Conservation (phyloP, 345 rosid genomes). For the Brassica cretica region DNA sequence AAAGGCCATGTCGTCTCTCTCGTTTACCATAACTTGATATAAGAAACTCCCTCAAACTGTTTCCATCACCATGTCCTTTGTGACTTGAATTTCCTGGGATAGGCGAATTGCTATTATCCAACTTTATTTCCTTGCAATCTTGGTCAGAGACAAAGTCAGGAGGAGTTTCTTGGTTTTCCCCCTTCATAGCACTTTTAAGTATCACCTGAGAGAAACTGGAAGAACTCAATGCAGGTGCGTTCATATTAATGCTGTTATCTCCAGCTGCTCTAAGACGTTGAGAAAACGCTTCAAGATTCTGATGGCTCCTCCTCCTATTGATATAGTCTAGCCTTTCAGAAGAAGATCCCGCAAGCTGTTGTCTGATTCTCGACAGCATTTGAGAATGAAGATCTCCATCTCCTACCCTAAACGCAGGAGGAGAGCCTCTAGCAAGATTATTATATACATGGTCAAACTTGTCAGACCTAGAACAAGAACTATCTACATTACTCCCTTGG, state of each 20-base stretch:
- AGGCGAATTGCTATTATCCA: slow-evolving; percentile 27
- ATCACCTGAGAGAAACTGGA: slow-evolving; percentile 47
- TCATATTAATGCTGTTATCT: slow-evolving; percentile 28
- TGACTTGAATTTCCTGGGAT: slow-evolving; percentile 32
- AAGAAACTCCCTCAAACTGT: slow-evolving; percentile 64
- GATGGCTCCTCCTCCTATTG: slow-evolving; percentile 40
- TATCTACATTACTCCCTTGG: slow-evolving; percentile 35
- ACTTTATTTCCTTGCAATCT: slow-evolving; percentile 38
- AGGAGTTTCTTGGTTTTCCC: slow-evolving; percentile 28
- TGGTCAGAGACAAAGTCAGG: slow-evolving; percentile 28
- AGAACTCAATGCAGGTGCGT: slow-evolving; percentile 36
- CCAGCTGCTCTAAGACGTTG: slow-evolving; percentile 40
- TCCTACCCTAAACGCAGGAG: slow-evolving; percentile 9
- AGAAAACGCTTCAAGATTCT: slow-evolving; percentile 40
- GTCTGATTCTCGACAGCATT: slow-evolving; percentile 40
- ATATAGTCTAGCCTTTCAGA: slow-evolving; percentile 34
- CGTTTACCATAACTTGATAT: slow-evolving; percentile 42
- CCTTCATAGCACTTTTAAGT: slow-evolving; percentile 42
- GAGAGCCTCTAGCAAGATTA: slow-evolving; percentile 29
- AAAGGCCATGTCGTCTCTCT: slow-evolving; percentile 48
- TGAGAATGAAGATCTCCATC: slow-evolving; percentile 41
- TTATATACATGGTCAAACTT: slow-evolving; percentile 39
- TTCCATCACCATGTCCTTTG: slow-evolving; percentile 32
- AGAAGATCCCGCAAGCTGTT: slow-evolving; percentile 43
- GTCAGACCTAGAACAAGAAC: slow-evolving; percentile 22